Percentiles rank a stretch among this genome's conserved stretches.
Evolutionary conservation across 1,284 basidiomycete species (phyloP).

Genomic region (Malassezia globosa): DNA sequence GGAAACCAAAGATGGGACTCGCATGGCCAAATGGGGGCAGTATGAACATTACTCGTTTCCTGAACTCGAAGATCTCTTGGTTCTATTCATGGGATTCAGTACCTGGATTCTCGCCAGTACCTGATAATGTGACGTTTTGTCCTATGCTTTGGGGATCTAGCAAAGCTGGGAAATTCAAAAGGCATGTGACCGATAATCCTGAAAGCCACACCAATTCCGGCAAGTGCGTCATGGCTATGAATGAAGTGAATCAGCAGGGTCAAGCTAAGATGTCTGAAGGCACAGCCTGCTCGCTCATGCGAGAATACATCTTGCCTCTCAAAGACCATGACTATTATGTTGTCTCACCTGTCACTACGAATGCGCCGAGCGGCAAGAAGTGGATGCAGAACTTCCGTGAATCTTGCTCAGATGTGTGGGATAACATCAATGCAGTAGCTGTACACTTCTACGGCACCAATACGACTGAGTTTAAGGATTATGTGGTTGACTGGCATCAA

Average conservation of each 20-base stretch:
- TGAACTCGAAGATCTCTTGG: constrained; percentile 27
- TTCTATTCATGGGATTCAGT: constrained; percentile 32
- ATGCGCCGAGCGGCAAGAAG: constrained; percentile 22
- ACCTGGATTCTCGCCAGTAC: constrained; percentile 25
- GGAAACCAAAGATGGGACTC: constrained; percentile 27
- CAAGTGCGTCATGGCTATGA: constrained; percentile 37
- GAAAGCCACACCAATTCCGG: constrained; percentile 25
- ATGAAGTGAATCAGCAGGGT: constrained; percentile 35
- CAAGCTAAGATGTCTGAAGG: constrained; percentile 29
- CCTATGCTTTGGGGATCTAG: constrained; percentile 40
- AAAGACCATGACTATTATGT: constrained; percentile 33
- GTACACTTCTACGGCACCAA: constrained; percentile 37
- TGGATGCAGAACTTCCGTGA: constrained; percentile 32
- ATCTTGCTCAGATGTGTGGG: constrained; percentile 24
- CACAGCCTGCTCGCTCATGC: constrained; percentile 28
- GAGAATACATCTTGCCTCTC: constrained; percentile 28
- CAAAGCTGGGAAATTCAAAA: constrained; percentile 24
- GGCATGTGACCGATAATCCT: constrained; percentile 25
- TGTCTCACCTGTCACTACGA: constrained; percentile 32
- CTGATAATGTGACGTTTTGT: constrained; percentile 31
- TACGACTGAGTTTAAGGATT: constrained; percentile 25
- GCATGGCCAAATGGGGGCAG: constrained; percentile 31
- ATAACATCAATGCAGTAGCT: constrained; percentile 32
- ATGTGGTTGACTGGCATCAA: constrained; percentile 26
- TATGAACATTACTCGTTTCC: constrained; percentile 29